Conservation (phyloP, 306 rosid species). For the Heteromeles arbutifolia region DNA sequence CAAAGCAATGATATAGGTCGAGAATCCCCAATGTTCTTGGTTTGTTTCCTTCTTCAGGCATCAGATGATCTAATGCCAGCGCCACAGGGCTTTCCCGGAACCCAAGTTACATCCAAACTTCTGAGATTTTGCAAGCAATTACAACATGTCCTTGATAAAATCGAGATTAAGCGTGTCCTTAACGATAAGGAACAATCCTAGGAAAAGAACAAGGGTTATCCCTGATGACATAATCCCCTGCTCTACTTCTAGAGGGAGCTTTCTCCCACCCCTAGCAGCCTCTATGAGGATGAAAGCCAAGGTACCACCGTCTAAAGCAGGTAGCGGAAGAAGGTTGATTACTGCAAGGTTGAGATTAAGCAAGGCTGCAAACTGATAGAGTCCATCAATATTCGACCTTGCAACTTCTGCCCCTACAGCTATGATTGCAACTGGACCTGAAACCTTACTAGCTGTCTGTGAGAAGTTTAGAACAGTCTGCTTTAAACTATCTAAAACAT, state of each 20-base stretch:
- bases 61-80: constrained; percentile 18
- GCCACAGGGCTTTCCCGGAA: constrained; percentile 19
- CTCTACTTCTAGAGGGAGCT: constrained; percentile 84
- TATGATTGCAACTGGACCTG: constrained; percentile 92
- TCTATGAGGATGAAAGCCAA: constrained; percentile 78
- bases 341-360: constrained; percentile 82
- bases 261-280: constrained; percentile 94
- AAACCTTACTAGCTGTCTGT: constrained; percentile 80
- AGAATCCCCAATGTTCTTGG: constrained; percentile 21
- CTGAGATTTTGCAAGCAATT: constrained; percentile 17
- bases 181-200: constrained; percentile 75
- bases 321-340: constrained; percentile 85
- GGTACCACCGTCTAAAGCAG: constrained; percentile 86
- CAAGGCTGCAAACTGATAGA: constrained; percentile 82
- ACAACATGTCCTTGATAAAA: constrained; percentile 70
- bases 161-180: constrained; percentile 93
- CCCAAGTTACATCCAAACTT: constrained; percentile 14
- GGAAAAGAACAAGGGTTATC: constrained; percentile 64
- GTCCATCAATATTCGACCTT: constrained; percentile 71
- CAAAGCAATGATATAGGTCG: constrained; percentile 25
- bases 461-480: constrained; percentile 82
- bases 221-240: constrained; percentile 93
- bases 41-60: constrained; percentile 21
- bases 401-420: constrained; percentile 97
- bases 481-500: constrained; percentile 68